Percentiles rank a stretch among this genome's conserved stretches.
Evolutionary conservation across 1,284 basidiomycete genomes (phyloP).

Genomic region (Cryptococcus sp.): DNA sequence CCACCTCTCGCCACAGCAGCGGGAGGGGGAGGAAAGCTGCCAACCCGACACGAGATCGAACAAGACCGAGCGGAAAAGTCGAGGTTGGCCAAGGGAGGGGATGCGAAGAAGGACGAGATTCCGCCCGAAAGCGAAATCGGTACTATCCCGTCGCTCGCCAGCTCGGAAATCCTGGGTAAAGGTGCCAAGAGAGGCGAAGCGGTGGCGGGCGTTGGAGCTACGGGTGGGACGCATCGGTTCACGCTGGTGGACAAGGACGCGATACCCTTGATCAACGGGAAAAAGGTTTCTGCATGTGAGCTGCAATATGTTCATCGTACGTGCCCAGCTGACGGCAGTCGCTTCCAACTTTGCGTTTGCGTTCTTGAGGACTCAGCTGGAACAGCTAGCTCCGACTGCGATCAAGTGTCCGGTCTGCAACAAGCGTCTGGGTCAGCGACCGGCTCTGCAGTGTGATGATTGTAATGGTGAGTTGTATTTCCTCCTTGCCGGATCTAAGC

Average conservation of each 20-base stretch:
- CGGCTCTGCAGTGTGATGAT: conserved; percentile 80
- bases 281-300: conserved; percentile 31
- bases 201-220: conserved; percentile 35
- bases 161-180: conserved; percentile 2
- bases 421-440: conserved; percentile 77
- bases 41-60: neutral
- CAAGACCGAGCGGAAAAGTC: neutral
- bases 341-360: conserved; percentile 54
- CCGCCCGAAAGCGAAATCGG: conserved; percentile 10
- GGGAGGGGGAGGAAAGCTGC: neutral
- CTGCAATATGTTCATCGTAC: too few relatives aligned
- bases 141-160: conserved; percentile 8
- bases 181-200: conserved; percentile 53
- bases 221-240: conserved; percentile 63
- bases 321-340: conserved; percentile 13
- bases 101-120: conserved; percentile 11
- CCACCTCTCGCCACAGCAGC: neutral
- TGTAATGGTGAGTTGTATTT: conserved; percentile 59
- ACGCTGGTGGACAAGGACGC: conserved; percentile 60
- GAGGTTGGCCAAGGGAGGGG: neutral
- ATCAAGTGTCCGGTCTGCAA: conserved; percentile 70
- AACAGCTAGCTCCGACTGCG: conserved; percentile 35
- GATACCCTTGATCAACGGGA: conserved; percentile 59
- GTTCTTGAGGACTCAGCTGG: conserved; percentile 57
- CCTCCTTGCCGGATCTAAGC: neutral